Conservation (phyloP, 163 green algal species). For the Chlamydomonas reinhardtii region DNA sequence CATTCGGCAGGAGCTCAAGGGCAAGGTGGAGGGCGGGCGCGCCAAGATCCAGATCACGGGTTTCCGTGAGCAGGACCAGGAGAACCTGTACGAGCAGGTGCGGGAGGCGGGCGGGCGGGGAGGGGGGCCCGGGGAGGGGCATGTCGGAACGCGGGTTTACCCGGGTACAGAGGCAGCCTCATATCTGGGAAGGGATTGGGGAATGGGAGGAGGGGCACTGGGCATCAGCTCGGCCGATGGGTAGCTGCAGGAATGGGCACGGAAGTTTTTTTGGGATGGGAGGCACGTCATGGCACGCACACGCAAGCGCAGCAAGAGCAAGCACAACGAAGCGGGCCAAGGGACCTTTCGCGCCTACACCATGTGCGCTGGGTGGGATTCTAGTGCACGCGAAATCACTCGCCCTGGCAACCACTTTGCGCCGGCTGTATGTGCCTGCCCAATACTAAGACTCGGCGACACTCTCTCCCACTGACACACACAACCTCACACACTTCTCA, state of each 20-base stretch:
- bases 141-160: too few relatives aligned
- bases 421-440: neutral
- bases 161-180: too few relatives aligned
- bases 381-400: neutral
- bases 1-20: constrained; percentile 36
- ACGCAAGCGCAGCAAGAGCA: too few relatives aligned
- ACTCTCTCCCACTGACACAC: neutral
- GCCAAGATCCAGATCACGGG: constrained; percentile 68
- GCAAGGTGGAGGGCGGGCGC: constrained; percentile 24
- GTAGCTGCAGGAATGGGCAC: too few relatives aligned
- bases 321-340: constrained; percentile 37
- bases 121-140: too few relatives aligned
- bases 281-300: too few relatives aligned
- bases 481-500: too few relatives aligned
- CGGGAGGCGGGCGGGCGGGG: neutral
- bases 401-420: neutral
- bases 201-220: too few relatives aligned
- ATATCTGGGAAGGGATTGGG: too few relatives aligned
- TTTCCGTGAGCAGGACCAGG: constrained; percentile 88
- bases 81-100: constrained; percentile 80
- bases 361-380: constrained; percentile 6
- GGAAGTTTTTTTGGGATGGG: too few relatives aligned
- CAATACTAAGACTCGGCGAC: neutral
- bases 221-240: too few relatives aligned
- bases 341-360: neutral